A percentile compares a stretch with the other conserved stretches of the same genome.
Evolutionary conservation across 2,329 filamentous ascomycete genomes (phyloP).

Genomic region (Fusarium sublunatum): DNA sequence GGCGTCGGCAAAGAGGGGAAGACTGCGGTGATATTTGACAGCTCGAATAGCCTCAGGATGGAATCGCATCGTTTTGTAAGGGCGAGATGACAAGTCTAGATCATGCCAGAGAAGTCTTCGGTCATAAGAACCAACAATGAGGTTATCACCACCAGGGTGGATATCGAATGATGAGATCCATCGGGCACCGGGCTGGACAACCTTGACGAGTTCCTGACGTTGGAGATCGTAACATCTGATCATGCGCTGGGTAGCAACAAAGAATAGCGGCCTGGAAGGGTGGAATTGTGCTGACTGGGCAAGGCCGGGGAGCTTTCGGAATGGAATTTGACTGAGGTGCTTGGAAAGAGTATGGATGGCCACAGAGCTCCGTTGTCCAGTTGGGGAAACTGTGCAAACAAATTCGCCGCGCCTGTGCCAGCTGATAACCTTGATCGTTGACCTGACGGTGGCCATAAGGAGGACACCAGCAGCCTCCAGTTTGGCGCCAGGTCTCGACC

Average conservation of each 20-base stretch:
- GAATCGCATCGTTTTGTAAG: constrained; percentile 97
- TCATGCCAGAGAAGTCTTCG: constrained; percentile 96
- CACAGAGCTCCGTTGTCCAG: constrained; percentile 81
- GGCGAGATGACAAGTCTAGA: constrained; percentile 86
- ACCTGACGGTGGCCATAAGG: constrained; percentile 81
- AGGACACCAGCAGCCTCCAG: constrained; percentile 83
- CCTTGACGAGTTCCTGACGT: constrained; percentile 90
- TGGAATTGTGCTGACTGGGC: constrained; percentile 95
- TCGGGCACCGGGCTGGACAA: constrained; percentile 90
- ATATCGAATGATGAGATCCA: constrained; percentile 95
- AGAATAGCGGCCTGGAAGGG: constrained; percentile 90
- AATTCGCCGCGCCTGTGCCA: constrained; percentile 97
- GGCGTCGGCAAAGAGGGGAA: constrained; percentile 91
- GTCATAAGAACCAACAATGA: constrained; percentile 96
- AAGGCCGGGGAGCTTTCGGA: constrained; percentile 79
- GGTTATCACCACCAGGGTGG: constrained; percentile 91
- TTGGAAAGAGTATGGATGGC: constrained; percentile 95
- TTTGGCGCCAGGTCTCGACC: constrained; percentile 80
- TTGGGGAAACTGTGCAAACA: constrained; percentile 89
- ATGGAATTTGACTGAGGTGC: constrained; percentile 93
- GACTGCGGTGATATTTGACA: constrained; percentile 85
- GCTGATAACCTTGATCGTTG: constrained; percentile 85
- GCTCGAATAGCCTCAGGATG: constrained; percentile 91
- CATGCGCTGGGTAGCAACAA: constrained; percentile 92
- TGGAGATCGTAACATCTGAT: constrained; percentile 95